Evolutionary conservation across 2,329 filamentous ascomycete species (phyloP), one percentile per base, ranked within the genome.

Genomic region (Tricladium varicosporioides): DNA sequence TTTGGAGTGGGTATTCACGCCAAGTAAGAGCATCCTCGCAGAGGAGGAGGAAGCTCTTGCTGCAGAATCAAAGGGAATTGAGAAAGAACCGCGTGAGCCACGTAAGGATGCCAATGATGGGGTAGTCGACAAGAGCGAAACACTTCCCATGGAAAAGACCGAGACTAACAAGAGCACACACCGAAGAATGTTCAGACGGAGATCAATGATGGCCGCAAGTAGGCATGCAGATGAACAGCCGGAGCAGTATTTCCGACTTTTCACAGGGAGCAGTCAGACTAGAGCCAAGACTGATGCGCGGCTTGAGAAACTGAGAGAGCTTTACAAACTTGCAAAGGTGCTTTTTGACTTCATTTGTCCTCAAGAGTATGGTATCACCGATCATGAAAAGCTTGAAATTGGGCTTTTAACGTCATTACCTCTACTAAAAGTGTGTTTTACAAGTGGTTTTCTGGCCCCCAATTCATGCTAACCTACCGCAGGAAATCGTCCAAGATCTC

Each of bases 311-410:
- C 80, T 99, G 45, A 86, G 94, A 60, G 92, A 99, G 73, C 79
- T 99, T 54, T 99, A 97, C 74, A 91, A 91, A 65, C 80, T 97
- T 48, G 91, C 91, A 56, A 99, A 99, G 74, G 87, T 97, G 11
- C 77, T 99, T 13, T 99, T 99, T 69, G 94, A 99, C 74, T 99
- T 97, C 71, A 96, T 99, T 67, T 96, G 94, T 54, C 94, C 94
- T 1, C 94, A 99, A 69, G 94, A 99, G 73, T 99, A 99, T 69
- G 94, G 94, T 53, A 99, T 99, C 64, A 91, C 89, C 3, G 89
- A 97, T 69, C 88, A 86, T 58, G 94, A 99, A 75, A 99, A 99
- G 78, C 83, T 99, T n/a, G 94, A 99, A 71, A 99, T 99, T 72
- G 94, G 94, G 1, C 82, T 99, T 1, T 77, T 99, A 64, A 99